These are phyloP conservation scores for Paulownia fortunei DNA, from an alignment of 257 asterid genomes.

Conservation along the genomic window DNA sequence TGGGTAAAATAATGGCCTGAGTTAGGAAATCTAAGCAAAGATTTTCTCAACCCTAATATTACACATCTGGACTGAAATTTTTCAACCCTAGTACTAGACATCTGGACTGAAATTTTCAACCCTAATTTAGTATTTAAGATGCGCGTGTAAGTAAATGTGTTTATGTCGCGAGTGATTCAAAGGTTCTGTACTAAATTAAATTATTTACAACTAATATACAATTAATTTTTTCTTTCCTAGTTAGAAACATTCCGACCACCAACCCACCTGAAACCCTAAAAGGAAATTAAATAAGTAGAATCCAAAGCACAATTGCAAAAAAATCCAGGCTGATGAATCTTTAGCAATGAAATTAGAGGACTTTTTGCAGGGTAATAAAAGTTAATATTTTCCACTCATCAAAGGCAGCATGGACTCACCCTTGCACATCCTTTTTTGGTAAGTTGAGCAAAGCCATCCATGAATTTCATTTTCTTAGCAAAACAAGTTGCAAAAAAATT, in stretches of 20 bases:
- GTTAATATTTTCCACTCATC: neutral
- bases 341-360: neutral
- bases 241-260: neutral
- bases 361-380: neutral
- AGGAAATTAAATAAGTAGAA: constrained; percentile 20
- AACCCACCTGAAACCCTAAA: neutral
- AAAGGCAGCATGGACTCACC: neutral
- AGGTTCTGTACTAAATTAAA: neutral
- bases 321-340: constrained; percentile 18
- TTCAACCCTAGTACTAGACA: neutral
- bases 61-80: neutral
- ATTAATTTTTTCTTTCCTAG: neutral
- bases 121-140: too few relatives aligned
- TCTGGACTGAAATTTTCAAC: too few relatives aligned
- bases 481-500: neutral
- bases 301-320: neutral
- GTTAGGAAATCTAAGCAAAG: neutral
- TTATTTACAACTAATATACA: neutral
- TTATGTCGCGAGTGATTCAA: neutral
- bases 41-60: neutral
- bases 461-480: neutral
- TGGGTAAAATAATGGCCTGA: neutral
- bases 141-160: neutral
- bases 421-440: constrained; percentile 11
- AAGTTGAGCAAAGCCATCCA: constrained; percentile 14